These are phyloP conservation scores for Aquilaria sinensis DNA, from an alignment of 345 rosid species.

Conservation along the genomic window DNA sequence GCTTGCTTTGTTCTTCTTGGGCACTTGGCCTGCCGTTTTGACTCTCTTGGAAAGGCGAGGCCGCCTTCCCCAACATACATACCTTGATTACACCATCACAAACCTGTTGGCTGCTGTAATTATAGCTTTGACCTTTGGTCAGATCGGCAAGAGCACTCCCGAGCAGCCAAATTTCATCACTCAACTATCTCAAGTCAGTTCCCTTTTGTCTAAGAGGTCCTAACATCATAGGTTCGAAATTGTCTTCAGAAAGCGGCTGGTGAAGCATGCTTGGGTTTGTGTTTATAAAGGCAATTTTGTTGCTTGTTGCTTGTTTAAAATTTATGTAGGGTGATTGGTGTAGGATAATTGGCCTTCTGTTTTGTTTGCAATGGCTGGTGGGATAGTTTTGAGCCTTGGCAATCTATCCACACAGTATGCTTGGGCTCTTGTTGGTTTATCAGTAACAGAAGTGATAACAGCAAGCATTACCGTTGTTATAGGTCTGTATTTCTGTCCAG, in stretches of 20 bases:
- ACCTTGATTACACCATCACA: constrained; percentile 72
- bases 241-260: neutral
- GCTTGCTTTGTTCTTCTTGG: constrained; percentile 58
- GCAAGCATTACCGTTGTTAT: constrained; percentile 73
- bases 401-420: constrained; percentile 72
- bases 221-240: too few species aligned
- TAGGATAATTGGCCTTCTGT: constrained; percentile 71
- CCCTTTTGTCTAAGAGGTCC: neutral
- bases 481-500: constrained; percentile 26
- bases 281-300: neutral
- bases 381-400: constrained; percentile 67
- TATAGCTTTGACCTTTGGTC: constrained; percentile 68
- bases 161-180: constrained; percentile 46
- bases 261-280: neutral
- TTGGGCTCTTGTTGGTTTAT: constrained; percentile 72
- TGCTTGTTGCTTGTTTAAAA: constrained; percentile 9
- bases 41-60: constrained; percentile 78
- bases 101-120: constrained; percentile 66
- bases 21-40: constrained; percentile 86
- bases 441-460: constrained; percentile 57
- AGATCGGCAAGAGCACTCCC: constrained; percentile 33
- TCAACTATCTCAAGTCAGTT: constrained; percentile 57
- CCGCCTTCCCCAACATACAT: constrained; percentile 88
- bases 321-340: constrained; percentile 14
- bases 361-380: constrained; percentile 77